phyloP scores from a whole-genome alignment of 352 stramenopile genomes.

The Phytophthora citricola region DNA sequence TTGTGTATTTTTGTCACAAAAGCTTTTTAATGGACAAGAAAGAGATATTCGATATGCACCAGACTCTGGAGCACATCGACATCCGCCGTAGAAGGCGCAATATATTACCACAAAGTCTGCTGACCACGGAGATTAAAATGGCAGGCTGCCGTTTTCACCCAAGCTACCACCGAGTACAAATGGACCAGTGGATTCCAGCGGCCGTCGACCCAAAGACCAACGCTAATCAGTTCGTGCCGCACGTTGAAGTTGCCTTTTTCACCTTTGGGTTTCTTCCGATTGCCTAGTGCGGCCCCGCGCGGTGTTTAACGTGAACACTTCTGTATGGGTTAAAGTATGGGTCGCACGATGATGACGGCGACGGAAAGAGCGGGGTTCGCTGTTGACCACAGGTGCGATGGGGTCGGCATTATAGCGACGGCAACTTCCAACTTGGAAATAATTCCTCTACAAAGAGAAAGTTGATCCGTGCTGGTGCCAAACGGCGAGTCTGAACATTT shows the following conservation, averaged over 20 bases:
- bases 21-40: no score
- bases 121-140: background rate
- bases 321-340: conserved; percentile 6
- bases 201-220: no score
- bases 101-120: background rate
- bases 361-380: background rate
- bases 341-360: conserved; percentile 23
- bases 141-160: no score
- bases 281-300: conserved; percentile 7
- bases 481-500: conserved; percentile 7
- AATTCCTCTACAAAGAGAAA: no score
- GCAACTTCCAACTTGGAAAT: background rate
- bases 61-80: no score
- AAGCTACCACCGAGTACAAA: no score
- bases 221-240: background rate
- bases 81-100: no score
- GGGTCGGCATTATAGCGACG: background rate
- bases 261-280: conserved; percentile 26
- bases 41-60: no score
- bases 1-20: no score
- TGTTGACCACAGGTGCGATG: background rate
- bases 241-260: conserved; percentile 24
- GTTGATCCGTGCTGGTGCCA: background rate
- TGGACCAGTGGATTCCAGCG: no score
- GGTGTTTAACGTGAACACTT: conserved; percentile 5